A percentile compares a stretch with the other conserved stretches of the same genome.
Evolutionary conservation across 2,329 filamentous ascomycete species (phyloP).

Genomic region (Calonectria honghensis): DNA sequence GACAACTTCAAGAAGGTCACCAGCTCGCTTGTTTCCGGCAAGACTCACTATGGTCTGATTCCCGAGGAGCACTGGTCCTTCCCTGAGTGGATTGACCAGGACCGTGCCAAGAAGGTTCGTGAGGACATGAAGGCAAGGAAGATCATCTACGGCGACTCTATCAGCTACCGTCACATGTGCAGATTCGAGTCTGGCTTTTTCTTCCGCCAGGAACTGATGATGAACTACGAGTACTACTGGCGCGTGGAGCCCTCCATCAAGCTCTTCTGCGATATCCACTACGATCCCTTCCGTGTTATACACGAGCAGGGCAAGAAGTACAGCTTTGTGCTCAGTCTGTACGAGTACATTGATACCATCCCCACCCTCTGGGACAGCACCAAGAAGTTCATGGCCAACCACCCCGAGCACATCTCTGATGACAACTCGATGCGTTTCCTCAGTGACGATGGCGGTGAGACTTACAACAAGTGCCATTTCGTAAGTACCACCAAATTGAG

Average conservation of each 20-base stretch:
- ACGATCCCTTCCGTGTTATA: slow-evolving; percentile 98
- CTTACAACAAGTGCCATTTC: slow-evolving; percentile 98
- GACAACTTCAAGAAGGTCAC: slow-evolving; percentile 96
- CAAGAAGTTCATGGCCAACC: slow-evolving; percentile 93
- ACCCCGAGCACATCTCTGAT: slow-evolving; percentile 90
- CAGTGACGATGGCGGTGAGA: slow-evolving; percentile 92
- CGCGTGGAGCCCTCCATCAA: slow-evolving; percentile 98
- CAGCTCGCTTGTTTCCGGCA: slow-evolving; percentile 91
- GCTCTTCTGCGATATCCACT: slow-evolving; percentile 95
- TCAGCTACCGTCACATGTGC: slow-evolving; percentile 99
- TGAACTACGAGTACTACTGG: slow-evolving; percentile 99
- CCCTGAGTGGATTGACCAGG: slow-evolving; percentile 95
- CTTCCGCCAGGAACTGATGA: slow-evolving; percentile 94
- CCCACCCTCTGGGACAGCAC: slow-evolving; percentile 95
- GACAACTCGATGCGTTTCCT: slow-evolving; percentile 94
- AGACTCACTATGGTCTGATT: slow-evolving; percentile 92
- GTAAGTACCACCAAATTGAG: slow-evolving; percentile 70
- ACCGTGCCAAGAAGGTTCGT: slow-evolving; percentile 91
- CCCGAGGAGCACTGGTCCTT: slow-evolving; percentile 97
- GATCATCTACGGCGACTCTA: slow-evolving; percentile 98
- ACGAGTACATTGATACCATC: slow-evolving; percentile 98
- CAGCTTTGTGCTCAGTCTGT: slow-evolving; percentile 95
- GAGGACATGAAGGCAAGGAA: slow-evolving; percentile 95
- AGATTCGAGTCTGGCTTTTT: slow-evolving; percentile 99
- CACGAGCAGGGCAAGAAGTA: slow-evolving; percentile 98